Evolutionary conservation across 2,329 filamentous ascomycete species (phyloP).

Genomic region (Talaromyces sp.): DNA sequence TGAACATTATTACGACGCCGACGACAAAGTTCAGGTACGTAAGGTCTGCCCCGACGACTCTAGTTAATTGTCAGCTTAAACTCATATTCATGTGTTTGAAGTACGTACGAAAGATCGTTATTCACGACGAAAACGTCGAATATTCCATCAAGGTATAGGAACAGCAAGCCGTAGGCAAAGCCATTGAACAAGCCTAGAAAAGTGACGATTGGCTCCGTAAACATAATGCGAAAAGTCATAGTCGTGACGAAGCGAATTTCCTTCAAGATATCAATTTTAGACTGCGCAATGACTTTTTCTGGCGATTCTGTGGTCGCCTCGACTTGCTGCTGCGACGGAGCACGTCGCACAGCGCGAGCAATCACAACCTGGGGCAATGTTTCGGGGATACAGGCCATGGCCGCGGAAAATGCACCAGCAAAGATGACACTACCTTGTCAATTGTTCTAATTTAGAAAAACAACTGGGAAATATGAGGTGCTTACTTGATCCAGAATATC

Average conservation of each 20-base stretch:
- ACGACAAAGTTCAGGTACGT: slow-evolving; percentile 8
- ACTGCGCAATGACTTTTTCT: slow-evolving; percentile 20
- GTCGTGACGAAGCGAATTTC: slow-evolving; percentile 38
- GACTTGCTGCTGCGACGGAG: slow-evolving; percentile 15
- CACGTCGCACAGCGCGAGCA: background rate
- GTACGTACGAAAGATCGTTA: slow-evolving; percentile 34
- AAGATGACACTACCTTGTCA: background rate
- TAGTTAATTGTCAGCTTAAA: slow-evolving; percentile 28
- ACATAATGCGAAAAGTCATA: slow-evolving; percentile 40
- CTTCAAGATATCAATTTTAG: slow-evolving; percentile 30
- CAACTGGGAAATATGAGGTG: slow-evolving; percentile 3
- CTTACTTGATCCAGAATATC: slow-evolving; percentile 32
- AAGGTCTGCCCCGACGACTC: slow-evolving; percentile 33
- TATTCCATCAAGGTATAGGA: slow-evolving; percentile 40
- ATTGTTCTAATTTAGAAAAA: background rate
- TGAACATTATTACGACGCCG: slow-evolving; percentile 33
- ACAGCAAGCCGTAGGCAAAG: slow-evolving; percentile 39
- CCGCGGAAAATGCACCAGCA: background rate
- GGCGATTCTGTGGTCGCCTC: background rate
- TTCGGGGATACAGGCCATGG: background rate
- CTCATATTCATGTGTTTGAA: background rate
- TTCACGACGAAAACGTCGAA: slow-evolving; percentile 41
- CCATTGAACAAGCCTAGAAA: slow-evolving; percentile 38
- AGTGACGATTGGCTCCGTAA: slow-evolving; percentile 39
- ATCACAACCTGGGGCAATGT: slow-evolving; percentile 3